These are phyloP conservation scores for Sugiyamaella paludigena DNA, from an alignment of 1,139 yeast genomes.

Conservation along the genomic window DNA sequence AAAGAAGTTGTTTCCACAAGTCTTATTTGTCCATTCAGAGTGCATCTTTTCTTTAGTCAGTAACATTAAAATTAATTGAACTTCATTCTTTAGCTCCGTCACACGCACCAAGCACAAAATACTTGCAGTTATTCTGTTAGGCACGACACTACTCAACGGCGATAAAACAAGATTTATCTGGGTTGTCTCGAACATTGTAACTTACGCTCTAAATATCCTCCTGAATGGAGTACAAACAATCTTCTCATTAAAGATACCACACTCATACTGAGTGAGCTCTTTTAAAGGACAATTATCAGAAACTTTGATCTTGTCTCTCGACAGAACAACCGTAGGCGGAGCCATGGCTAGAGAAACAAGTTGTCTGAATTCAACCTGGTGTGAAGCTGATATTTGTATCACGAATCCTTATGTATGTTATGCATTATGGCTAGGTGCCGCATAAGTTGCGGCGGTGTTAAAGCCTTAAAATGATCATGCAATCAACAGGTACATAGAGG, in stretches of 20 bases:
- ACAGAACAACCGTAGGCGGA: constrained; percentile 27
- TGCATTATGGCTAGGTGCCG: no score
- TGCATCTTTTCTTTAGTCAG: not conserved
- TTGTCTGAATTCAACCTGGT: no score
- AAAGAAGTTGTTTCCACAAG: constrained; percentile 48
- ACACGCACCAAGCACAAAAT: no score
- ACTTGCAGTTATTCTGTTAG: no score
- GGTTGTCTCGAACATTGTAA: not conserved
- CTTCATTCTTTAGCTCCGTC: no score
- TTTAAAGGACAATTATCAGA: constrained; percentile 42
- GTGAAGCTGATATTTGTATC: no score
- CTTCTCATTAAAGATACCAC: constrained; percentile 23
- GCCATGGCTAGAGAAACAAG: constrained; percentile 22
- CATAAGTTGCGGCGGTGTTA: no score
- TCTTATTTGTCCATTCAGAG: constrained; percentile 35
- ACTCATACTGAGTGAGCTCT: constrained; percentile 46
- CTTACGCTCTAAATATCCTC: constrained; percentile 24
- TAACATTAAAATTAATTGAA: not conserved
- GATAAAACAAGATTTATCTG: no score
- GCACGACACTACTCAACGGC: no score
- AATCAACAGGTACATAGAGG: no score
- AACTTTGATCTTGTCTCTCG: constrained; percentile 14
- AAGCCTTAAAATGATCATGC: no score
- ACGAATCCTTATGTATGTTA: no score
- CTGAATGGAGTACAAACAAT: constrained; percentile 28